Evolutionary conservation across 2,329 filamentous ascomycete species (phyloP).

Genomic region (Alternaria ventricosa): DNA sequence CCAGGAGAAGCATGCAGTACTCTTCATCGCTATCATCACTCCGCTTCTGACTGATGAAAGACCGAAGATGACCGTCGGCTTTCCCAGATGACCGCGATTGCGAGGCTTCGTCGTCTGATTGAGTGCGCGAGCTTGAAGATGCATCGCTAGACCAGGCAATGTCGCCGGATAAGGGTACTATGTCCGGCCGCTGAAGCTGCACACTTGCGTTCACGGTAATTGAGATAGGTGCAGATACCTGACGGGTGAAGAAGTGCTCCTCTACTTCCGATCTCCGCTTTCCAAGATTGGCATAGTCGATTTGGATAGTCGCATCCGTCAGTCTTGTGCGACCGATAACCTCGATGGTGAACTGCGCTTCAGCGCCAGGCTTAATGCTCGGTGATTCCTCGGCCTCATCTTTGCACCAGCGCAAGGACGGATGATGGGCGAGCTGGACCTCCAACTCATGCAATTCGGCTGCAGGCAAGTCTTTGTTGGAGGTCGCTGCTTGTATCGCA

Average conservation of each 20-base stretch:
- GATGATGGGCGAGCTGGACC: slow-evolving; percentile 73
- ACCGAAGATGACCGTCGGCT: slow-evolving; percentile 53
- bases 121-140: not conserved
- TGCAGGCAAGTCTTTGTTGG: slow-evolving; percentile 76
- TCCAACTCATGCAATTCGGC: slow-evolving; percentile 88
- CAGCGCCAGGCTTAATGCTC: slow-evolving; percentile 71
- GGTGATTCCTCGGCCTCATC: slow-evolving; percentile 53
- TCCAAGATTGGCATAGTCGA: slow-evolving; percentile 87
- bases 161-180: slow-evolving; percentile 73
- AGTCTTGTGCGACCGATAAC: slow-evolving; percentile 86
- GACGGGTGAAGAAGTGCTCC: slow-evolving; percentile 81
- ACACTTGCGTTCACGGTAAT: slow-evolving; percentile 93
- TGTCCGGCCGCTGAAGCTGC: slow-evolving; percentile 79
- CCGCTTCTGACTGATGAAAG: slow-evolving; percentile 53
- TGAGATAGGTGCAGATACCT: slow-evolving; percentile 79
- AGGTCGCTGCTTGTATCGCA: slow-evolving; percentile 75
- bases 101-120: not conserved
- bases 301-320: slow-evolving; percentile 77
- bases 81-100: slow-evolving; percentile 16
- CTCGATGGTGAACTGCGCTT: slow-evolving; percentile 79
- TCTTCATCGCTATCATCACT: slow-evolving; percentile 58
- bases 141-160: slow-evolving; percentile 66
- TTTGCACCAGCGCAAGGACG: slow-evolving; percentile 63
- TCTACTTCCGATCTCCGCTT: slow-evolving; percentile 70
- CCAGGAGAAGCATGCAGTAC: slow-evolving; percentile 80